These are phyloP conservation scores for Monosporozyma aerobia DNA, from an alignment of 805 yeast species.

Conservation along the genomic window DNA sequence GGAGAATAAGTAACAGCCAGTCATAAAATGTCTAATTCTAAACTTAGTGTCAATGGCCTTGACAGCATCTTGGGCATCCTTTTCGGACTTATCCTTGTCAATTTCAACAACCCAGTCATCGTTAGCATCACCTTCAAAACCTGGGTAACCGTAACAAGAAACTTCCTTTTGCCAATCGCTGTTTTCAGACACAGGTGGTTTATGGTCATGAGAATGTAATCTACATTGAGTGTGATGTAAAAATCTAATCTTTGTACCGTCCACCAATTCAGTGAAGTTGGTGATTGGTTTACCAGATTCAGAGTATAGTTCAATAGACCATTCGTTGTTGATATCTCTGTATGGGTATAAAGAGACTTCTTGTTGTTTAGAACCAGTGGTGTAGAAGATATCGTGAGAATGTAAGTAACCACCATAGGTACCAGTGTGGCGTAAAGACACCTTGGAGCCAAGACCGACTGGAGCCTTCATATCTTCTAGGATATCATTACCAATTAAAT, in stretches of 20 bases:
- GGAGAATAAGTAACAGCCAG: conserved; percentile 69
- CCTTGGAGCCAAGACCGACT: conserved; percentile 65
- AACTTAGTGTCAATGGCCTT: conserved; percentile 63
- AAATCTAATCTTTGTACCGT: conserved; percentile 66
- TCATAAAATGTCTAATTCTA: conserved; percentile 70
- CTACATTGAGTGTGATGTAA: conserved; percentile 53
- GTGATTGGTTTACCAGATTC: conserved; percentile 44
- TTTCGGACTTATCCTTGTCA: conserved; percentile 44
- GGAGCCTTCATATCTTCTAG: conserved; percentile 51
- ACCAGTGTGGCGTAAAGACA: conserved; percentile 58
- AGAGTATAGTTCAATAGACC: conserved; percentile 65
- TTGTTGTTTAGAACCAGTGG: conserved; percentile 77
- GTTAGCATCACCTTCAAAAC: conserved; percentile 74
- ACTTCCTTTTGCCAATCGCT: conserved; percentile 80
- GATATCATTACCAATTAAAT: conserved; percentile 49
- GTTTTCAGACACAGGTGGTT: conserved; percentile 65
- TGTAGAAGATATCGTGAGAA: conserved; percentile 61
- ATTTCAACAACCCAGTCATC: conserved; percentile 77
- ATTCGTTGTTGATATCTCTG: conserved; percentile 60
- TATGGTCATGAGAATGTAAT: conserved; percentile 80
- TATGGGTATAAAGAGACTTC: conserved; percentile 77
- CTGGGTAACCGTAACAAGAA: conserved; percentile 66
- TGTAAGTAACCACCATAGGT: conserved; percentile 78
- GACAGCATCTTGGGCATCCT: conserved; percentile 45
- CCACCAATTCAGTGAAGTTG: conserved; percentile 50